Percentiles rank a stretch among this genome's conserved stretches.
Conservation (phyloP, 106 monocot species). For the Dactylorhiza incarnata region DNA sequence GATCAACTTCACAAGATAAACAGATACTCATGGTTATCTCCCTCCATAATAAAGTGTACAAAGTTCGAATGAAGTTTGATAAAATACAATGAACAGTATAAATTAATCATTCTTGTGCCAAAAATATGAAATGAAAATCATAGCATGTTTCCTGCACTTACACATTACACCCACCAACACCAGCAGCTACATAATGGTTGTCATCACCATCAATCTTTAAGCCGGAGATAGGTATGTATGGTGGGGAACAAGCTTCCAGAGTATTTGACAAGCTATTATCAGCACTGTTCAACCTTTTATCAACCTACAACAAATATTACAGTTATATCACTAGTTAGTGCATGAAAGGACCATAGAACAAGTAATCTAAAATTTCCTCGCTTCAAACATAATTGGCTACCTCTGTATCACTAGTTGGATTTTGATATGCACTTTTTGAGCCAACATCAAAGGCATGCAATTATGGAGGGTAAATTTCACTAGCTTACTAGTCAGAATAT, state of each 20-base stretch:
- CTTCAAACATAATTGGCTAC: constrained; percentile 5
- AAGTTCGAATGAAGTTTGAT: neutral
- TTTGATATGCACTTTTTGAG: constrained; percentile 5
- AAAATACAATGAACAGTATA: neutral
- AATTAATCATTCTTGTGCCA: neutral
- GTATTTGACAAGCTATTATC: constrained; percentile 15
- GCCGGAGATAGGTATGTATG: constrained; percentile 8
- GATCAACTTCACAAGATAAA: neutral
- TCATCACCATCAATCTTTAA: constrained; percentile 12
- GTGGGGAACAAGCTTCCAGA: neutral
- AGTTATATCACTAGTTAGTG: neutral
- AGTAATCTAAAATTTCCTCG: neutral
- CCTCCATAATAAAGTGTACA: neutral
- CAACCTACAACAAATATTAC: constrained; percentile 18
- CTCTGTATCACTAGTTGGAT: constrained; percentile 4
- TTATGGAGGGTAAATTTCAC: neutral
- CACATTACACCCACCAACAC: neutral
- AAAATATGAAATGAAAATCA: neutral
- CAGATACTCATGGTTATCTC: neutral
- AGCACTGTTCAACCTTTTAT: constrained; percentile 5
- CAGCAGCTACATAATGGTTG: neutral
- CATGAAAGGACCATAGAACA: neutral
- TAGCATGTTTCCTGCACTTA: neutral
- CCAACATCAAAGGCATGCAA: constrained; percentile 14
- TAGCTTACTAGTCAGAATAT: neutral